These are phyloP conservation scores for Solanum peruvianum DNA, from an alignment of 257 asterid genomes.

Conservation along the genomic window DNA sequence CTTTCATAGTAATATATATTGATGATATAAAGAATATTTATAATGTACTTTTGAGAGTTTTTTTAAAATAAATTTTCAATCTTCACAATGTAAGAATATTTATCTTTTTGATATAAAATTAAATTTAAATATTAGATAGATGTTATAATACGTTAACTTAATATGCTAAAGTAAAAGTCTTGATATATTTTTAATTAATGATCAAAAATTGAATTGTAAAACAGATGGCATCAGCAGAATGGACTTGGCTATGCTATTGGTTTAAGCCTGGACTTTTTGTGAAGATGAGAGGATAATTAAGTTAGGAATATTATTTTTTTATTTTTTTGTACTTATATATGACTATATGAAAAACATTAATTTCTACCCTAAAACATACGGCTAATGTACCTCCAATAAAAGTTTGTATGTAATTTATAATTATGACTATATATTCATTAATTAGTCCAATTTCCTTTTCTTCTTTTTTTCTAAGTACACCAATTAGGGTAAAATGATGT, in stretches of 20 bases:
- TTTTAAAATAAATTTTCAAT: too few species aligned
- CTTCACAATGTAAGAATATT: too few species aligned
- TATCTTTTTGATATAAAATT: too few species aligned
- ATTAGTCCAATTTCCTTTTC: not conserved
- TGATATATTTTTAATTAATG: not conserved
- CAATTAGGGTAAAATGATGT: not conserved
- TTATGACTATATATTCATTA: not conserved
- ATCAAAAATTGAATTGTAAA: not conserved
- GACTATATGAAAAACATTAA: not conserved
- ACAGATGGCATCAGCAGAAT: not conserved
- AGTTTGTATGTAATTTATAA: not conserved
- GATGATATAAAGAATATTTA: too few species aligned
- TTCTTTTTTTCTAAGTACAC: not conserved
- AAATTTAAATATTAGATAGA: not conserved
- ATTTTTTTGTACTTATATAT: not conserved
- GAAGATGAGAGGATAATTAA: not conserved
- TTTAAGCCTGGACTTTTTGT: not conserved
- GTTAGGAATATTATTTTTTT: not conserved
- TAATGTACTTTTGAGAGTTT: too few species aligned
- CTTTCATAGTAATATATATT: not conserved
- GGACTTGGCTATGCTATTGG: not conserved
- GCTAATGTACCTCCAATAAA: not conserved
- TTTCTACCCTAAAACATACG: not conserved
- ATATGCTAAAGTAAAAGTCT: not conserved
- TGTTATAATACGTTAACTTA: not conserved